Evolutionary conservation across 441 rosid genomes (phyloP).

Genomic region (Rhodomyrtus psidioides): DNA sequence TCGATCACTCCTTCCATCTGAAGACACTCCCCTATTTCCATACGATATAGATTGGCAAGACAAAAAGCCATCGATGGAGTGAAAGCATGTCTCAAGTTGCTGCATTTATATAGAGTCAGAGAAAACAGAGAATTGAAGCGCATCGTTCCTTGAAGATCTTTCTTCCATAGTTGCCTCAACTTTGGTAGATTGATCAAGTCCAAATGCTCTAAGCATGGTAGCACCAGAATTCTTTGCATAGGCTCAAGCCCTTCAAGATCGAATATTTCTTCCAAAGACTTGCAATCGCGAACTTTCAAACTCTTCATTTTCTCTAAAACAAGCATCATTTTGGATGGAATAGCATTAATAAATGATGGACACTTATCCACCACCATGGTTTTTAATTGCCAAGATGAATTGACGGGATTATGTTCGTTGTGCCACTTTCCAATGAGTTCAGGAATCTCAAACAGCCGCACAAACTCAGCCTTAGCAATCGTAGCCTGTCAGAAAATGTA

Average conservation of each 20-base stretch:
- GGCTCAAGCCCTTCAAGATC: too few relatives aligned
- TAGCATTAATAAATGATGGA: not conserved
- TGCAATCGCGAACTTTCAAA: not conserved
- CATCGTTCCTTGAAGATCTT: fast-evolving
- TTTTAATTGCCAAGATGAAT: not conserved
- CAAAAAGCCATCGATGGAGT: not conserved
- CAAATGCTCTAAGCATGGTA: too few relatives aligned
- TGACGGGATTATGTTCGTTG: not conserved
- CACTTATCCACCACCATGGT: not conserved
- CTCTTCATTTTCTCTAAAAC: fast-evolving
- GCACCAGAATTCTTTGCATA: too few relatives aligned
- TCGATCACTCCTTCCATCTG: not conserved
- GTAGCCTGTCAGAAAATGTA: too few relatives aligned
- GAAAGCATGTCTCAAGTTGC: not conserved
- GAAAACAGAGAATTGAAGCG: fast-evolving
- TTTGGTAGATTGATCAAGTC: not conserved
- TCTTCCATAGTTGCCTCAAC: not conserved
- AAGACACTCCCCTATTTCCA: not conserved
- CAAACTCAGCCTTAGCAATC: too few relatives aligned
- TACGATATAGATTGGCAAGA: fast-evolving
- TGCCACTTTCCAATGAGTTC: not conserved
- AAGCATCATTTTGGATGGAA: not conserved
- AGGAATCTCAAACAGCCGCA: not conserved
- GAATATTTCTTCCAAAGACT: too few relatives aligned
- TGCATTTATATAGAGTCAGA: not conserved